Conservation (phyloP, 805 yeast genomes). For the Suhomyces faveliae region DNA sequence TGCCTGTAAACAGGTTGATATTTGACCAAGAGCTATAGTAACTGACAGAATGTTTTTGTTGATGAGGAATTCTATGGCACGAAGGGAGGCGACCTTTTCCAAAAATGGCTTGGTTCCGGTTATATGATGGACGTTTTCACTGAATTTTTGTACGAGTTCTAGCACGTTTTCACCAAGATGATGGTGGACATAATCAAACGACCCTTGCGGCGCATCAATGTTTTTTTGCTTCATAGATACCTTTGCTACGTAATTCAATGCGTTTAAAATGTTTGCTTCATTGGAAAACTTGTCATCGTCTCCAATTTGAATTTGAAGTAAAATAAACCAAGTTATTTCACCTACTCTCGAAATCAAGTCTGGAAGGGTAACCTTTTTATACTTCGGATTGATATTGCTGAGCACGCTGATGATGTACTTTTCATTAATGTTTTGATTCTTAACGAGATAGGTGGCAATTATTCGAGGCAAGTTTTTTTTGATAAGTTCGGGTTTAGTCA, state of each 20-base stretch:
- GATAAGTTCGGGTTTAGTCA: constrained; percentile 47
- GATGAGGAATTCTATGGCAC: constrained; percentile 71
- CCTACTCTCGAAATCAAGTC: constrained; percentile 39
- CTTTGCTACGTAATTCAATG: constrained; percentile 42
- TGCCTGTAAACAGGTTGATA: constrained; percentile 81
- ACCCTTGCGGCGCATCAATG: constrained; percentile 3
- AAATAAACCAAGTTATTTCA: constrained; percentile 37
- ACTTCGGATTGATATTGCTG: constrained; percentile 51
- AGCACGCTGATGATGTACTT: constrained; percentile 52
- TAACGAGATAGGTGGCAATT: constrained; percentile 56
- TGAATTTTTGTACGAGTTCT: constrained; percentile 75
- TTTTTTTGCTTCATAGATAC: constrained; percentile 18
- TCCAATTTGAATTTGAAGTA: constrained; percentile 31
- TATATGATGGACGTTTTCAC: constrained; percentile 73
- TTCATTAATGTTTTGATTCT: constrained; percentile 48
- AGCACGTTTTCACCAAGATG: constrained; percentile 42
- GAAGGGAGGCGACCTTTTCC: constrained; percentile 67
- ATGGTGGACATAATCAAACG: constrained; percentile 26
- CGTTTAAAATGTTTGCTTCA: constrained; percentile 37
- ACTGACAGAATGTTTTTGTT: constrained; percentile 54
- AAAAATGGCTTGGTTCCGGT: constrained; percentile 69
- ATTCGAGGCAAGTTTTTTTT: constrained; percentile 50
- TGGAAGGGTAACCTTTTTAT: constrained; percentile 29
- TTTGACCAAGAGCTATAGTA: constrained; percentile 68
- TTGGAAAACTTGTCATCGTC: constrained; percentile 29